A percentile compares a stretch with the other conserved stretches of the same genome.
phyloP scores from a whole-genome alignment of 768 basidiomycete genomes.

The Hygrocybe punicea region DNA sequence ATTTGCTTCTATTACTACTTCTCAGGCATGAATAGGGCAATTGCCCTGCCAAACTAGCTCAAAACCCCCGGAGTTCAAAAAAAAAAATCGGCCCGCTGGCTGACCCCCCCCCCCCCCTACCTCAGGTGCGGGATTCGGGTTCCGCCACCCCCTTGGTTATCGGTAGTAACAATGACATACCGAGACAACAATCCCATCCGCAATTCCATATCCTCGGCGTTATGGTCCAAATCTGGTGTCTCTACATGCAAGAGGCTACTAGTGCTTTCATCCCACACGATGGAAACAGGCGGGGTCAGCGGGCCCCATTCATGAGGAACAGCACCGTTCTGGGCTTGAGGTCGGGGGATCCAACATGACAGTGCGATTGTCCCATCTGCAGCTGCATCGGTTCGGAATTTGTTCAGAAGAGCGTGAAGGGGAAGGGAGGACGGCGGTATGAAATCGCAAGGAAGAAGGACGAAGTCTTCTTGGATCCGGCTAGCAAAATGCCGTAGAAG shows the following conservation, averaged over 20 bases:
- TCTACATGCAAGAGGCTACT: slow-evolving; percentile 72
- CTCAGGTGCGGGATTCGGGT: no score
- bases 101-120: no score
- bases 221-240: slow-evolving; percentile 61
- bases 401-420: slow-evolving; percentile 68
- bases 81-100: no score
- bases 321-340: slow-evolving; percentile 50
- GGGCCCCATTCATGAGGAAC: slow-evolving; percentile 68
- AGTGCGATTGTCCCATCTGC: slow-evolving; percentile 63
- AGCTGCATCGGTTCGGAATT: slow-evolving; percentile 71
- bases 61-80: no score
- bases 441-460: slow-evolving; percentile 89
- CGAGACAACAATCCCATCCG: slow-evolving; percentile 70
- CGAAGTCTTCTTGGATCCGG: slow-evolving; percentile 80
- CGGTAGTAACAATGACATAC: slow-evolving; percentile 43
- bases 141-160: no score
- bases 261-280: slow-evolving; percentile 65
- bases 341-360: slow-evolving; percentile 59
- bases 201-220: slow-evolving; percentile 68
- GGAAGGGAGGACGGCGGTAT: slow-evolving; percentile 73
- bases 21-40: no score
- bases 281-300: slow-evolving; percentile 41
- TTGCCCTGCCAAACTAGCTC: no score
- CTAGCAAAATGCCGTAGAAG: slow-evolving; percentile 73
- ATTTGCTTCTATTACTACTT: no score